Evolutionary conservation across 495 filamentous ascomycete genomes (phyloP), one percentile per base, ranked within the genome.

Genomic region (Aspergillus diversus): DNA sequence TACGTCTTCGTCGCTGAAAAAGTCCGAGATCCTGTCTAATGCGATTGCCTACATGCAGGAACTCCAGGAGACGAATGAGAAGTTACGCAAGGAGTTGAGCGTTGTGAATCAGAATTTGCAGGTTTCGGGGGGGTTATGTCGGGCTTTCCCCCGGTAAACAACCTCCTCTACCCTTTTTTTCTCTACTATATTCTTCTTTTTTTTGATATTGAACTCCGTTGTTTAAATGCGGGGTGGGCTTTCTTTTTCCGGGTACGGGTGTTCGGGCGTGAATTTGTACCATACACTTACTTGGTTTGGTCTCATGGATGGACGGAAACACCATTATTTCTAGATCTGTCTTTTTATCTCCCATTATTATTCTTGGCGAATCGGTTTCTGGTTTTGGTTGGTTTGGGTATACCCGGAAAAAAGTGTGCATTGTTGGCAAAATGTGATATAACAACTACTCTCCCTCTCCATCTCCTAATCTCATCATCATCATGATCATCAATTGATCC

Each of bases 11-110:
- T 77, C 76, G 49, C 65, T 80, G 9, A 81, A 81, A 61, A 81
- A 81, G 57, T 80, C 77, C 0, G 84, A 83, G 47, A 86, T 92
- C 49, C 76, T 96, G 51, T 83, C 83, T 63, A 84, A 86, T 69
- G 85, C 85, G 15, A 83, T 97, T 17, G 85, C 91, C 46, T 89
- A 92, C 51, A 80, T 96, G 71, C 83, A 87, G 53, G 82, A 74
- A 16, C 62, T 81, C 42, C 77, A 81, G 58, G 75, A 77, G 52
- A 72, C 77, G 62, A 81, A 79, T 35, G 70, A 72, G 47, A 67
- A 72, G 0, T 53, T 80, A 47, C 72, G 74, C 42, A 77, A 76
- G 67, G 79, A 81, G 61, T 32, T 81, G 37, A 61, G 66, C 0
- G 27, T 79, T 7, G 35, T 80, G 42, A 77, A 75, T 58, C 74